phyloP scores from a whole-genome alignment of 1,284 basidiomycete species.

The Exsudoporus floridanus region DNA sequence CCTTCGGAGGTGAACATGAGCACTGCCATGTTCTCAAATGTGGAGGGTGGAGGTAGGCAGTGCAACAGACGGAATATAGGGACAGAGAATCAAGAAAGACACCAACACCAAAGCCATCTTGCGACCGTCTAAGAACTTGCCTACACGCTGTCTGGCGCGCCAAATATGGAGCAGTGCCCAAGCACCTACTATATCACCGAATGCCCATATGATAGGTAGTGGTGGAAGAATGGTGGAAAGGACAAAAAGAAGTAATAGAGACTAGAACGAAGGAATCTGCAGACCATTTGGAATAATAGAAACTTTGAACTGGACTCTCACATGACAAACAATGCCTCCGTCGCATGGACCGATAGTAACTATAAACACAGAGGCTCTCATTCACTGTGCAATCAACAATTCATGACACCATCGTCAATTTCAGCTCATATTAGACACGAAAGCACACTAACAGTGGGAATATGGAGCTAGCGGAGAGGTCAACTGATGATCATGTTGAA shows the following conservation, averaged over 20 bases:
- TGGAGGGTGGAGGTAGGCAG: constrained; percentile 79
- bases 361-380: constrained; percentile 81
- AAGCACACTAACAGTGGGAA: constrained; percentile 43
- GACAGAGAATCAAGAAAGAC: constrained; percentile 88
- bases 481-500: constrained; percentile 72
- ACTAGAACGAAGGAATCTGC: constrained; percentile 46
- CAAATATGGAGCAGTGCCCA: constrained; percentile 68
- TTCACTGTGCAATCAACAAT: constrained; percentile 56
- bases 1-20: constrained; percentile 75
- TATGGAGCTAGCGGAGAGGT: constrained; percentile 82
- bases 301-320: constrained; percentile 41
- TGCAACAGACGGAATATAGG: constrained; percentile 75
- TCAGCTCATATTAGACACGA: not conserved
- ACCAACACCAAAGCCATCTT: constrained; percentile 60
- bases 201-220: constrained; percentile 68
- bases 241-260: constrained; percentile 76
- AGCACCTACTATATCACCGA: constrained; percentile 65
- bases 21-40: constrained; percentile 73
- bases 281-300: not conserved
- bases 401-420: not conserved
- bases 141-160: constrained; percentile 54
- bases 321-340: constrained; percentile 82
- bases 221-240: constrained; percentile 69
- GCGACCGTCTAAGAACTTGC: constrained; percentile 39
- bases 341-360: constrained; percentile 78